phyloP scores from a whole-genome alignment of 495 filamentous ascomycete genomes.

The Talaromyces liani region DNA sequence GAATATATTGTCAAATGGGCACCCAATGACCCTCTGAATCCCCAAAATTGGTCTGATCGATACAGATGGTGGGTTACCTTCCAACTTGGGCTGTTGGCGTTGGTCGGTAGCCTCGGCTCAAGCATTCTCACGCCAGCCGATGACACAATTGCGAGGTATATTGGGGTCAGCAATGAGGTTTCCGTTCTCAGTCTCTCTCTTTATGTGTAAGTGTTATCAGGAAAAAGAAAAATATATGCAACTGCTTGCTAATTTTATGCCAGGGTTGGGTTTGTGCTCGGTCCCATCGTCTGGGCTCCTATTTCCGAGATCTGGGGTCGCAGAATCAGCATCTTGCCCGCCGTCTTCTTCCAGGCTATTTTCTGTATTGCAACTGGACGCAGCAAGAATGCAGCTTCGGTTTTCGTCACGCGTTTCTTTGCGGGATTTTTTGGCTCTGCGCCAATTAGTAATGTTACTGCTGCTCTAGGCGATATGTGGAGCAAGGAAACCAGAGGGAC shows the following conservation, averaged over 20 bases:
- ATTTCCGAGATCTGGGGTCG: conserved; percentile 38
- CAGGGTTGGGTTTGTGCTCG: conserved; percentile 18
- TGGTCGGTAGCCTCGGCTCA: conserved; percentile 40
- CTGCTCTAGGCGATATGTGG: conserved; percentile 44
- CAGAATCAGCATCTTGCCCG: conserved; percentile 34
- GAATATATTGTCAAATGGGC: conserved; percentile 8
- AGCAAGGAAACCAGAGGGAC: conserved; percentile 22
- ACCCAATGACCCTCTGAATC: conserved; percentile 28
- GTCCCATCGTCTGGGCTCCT: conserved; percentile 29
- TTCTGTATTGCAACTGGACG: conserved; percentile 37
- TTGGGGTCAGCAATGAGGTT: conserved; percentile 28
- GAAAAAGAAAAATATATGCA: not conserved
- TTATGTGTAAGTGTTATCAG: conserved; percentile 13
- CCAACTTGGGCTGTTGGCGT: conserved; percentile 41
- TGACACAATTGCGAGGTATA: conserved; percentile 26
- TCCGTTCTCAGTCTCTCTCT: conserved; percentile 16
- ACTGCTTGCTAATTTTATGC: not conserved
- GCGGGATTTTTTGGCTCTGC: conserved; percentile 40
- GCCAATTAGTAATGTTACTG: conserved; percentile 37
- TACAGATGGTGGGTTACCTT: conserved; percentile 45
- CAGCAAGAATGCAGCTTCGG: conserved; percentile 23
- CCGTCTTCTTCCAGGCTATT: conserved; percentile 34
- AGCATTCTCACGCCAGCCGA: conserved; percentile 44
- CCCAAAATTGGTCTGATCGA: conserved; percentile 33
- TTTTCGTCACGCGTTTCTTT: conserved; percentile 40